phyloP scores from a whole-genome alignment of 2,329 filamentous ascomycete genomes.

The Cordyceps militaris region DNA sequence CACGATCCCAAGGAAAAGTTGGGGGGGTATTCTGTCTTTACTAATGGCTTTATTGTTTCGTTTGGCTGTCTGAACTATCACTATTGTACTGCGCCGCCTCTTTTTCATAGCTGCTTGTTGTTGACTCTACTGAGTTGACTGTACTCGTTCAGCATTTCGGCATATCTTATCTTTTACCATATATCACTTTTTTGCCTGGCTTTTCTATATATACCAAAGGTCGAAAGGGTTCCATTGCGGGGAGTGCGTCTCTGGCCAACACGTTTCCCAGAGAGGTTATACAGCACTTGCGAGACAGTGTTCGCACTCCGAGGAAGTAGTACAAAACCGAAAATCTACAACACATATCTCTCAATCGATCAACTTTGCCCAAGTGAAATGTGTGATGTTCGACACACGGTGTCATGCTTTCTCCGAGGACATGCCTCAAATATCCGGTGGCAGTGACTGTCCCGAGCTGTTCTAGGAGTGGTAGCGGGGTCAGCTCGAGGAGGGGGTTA shows the following conservation, averaged over 20 bases:
- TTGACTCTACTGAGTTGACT: not conserved
- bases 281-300: not conserved
- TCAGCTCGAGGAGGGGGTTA: no score
- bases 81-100: not conserved
- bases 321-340: not conserved
- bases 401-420: no score
- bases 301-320: not conserved
- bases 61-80: not conserved
- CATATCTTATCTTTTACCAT: not conserved
- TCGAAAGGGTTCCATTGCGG: not conserved
- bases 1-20: not conserved
- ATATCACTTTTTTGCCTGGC: not conserved
- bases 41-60: not conserved
- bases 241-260: not conserved
- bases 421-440: no score
- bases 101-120: not conserved
- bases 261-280: not conserved
- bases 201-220: not conserved
- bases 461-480: no score
- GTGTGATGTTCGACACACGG: no score
- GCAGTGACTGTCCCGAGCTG: no score
- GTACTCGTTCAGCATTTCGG: not conserved
- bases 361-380: no score
- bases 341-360: not conserved
- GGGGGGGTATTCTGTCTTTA: not conserved